Base-by-base conservation (phyloP, 192 early-diverging fungal species). In the Gamsiella multidivaricata region DNA sequence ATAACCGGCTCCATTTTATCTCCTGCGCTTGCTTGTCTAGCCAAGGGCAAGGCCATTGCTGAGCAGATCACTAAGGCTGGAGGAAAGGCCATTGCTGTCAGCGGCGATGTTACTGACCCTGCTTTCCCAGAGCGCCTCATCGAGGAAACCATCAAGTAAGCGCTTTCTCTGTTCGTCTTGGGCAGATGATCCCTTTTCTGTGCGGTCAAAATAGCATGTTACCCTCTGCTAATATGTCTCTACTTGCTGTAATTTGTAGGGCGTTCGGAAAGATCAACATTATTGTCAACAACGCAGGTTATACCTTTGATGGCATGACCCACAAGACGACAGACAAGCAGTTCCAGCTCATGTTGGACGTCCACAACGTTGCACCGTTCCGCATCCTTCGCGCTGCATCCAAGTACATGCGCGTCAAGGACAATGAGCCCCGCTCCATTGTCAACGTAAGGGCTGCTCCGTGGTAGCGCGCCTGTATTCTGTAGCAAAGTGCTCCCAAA, bases 271-370 rank as follows among this genome's bases (percentile, higher is more conserved):
- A 90, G 56, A 79, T 93, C 82, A 91, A 93, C 73, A 82, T 97
- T 61, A 84, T 98, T 28, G 87, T 98, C 81, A 98, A 98, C 93
- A 98, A 98, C 60, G 97, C 97, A 17, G 97, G 97, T 62, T 97
- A 95, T 76, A 89, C 97, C 55, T 92, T 94, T 60, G 97, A 98
- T 86, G 95, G 93, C 81, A 94, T 95, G 64, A 90, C 98, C 69
- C 87, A 87, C 81, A 88, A 95, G 69, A 94, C 94, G 54, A 94
- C 94, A 29, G 94, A 94, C 84, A 88, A 90, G 59, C 96, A 98
- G 80, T 98, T 95, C 95, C 95, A 97, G 84, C 57, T 97, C 39
- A 94, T 97, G 60, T 56, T 89, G 12, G 86, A 86, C 49, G 88
- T 89, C 23, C 88, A 89, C 79, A 89, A 85, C 76, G 85, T 83